Conservation (phyloP, 1,284 basidiomycete genomes). For the Papiliotrema laurentii region DNA sequence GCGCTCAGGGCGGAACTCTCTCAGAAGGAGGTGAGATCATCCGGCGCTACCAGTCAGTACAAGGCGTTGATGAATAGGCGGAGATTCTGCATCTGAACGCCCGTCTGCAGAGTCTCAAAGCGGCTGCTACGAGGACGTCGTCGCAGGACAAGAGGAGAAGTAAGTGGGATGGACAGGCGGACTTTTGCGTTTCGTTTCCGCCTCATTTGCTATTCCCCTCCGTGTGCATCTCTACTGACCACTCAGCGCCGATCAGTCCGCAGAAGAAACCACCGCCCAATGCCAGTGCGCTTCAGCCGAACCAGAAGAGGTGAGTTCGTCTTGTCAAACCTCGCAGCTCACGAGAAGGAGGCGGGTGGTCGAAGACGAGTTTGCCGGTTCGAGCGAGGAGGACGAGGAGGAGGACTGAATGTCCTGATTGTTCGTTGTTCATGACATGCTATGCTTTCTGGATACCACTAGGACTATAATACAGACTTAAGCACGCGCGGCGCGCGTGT, state of each 20-base stretch:
- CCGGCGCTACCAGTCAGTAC: not conserved
- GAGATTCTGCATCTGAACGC: slow-evolving; percentile 20
- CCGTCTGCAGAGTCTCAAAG: slow-evolving; percentile 20
- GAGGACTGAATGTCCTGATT: slow-evolving; percentile 5
- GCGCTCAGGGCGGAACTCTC: slow-evolving; percentile 16
- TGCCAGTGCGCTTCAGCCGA: slow-evolving; percentile 33
- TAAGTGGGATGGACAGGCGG: too few relatives aligned
- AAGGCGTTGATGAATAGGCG: not conserved
- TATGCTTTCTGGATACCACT: too few relatives aligned
- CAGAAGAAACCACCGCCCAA: slow-evolving; percentile 23
- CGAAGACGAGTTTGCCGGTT: slow-evolving; percentile 32
- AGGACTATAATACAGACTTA: too few relatives aligned
- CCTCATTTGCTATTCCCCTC: too few relatives aligned
- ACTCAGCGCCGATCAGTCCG: slow-evolving; percentile 17
- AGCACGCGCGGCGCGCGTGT: too few relatives aligned
- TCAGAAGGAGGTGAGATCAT: slow-evolving; percentile 24
- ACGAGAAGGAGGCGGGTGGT: slow-evolving; percentile 24
- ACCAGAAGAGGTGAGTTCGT: slow-evolving; percentile 26
- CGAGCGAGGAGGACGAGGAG: slow-evolving; percentile 17
- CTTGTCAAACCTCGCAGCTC: not conserved
- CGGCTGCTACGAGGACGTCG: slow-evolving; percentile 16
- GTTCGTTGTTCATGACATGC: not conserved
- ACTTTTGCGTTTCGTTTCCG: too few relatives aligned
- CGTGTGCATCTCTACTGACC: too few relatives aligned
- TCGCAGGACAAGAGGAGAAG: slow-evolving; percentile 18